Percentiles rank a stretch among this genome's conserved stretches.
phyloP scores from a whole-genome alignment of 2,329 filamentous ascomycete genomes.

The Cytospora piceae region DNA sequence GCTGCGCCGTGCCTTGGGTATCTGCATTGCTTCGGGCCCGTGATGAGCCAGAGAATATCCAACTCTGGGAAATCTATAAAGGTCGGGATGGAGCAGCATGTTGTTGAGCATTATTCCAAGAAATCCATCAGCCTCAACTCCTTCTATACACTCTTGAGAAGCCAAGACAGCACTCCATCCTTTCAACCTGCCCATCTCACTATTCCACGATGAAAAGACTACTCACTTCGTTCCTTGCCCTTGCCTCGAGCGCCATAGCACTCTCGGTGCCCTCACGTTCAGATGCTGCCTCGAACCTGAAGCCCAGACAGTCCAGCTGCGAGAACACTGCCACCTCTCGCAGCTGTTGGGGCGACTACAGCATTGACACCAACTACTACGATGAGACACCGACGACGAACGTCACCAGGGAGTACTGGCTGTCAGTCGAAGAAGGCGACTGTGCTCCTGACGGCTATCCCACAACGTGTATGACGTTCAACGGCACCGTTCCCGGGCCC shows the following conservation, averaged over 20 bases:
- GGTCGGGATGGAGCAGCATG: not conserved
- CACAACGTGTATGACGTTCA: slow-evolving; percentile 37
- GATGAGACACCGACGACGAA: slow-evolving; percentile 34
- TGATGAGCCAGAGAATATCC: not conserved
- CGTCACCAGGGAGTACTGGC: slow-evolving; percentile 34
- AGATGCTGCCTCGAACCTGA: slow-evolving; percentile 6
- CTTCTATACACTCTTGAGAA: not conserved
- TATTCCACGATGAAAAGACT: slow-evolving; percentile 21
- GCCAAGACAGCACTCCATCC: not conserved
- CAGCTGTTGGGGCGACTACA: slow-evolving; percentile 38
- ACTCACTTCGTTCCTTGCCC: slow-evolving; percentile 10
- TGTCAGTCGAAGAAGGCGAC: slow-evolving; percentile 31
- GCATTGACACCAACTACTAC: slow-evolving; percentile 41
- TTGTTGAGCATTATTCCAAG: not conserved
- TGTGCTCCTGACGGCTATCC: slow-evolving; percentile 35
- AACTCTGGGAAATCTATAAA: not conserved
- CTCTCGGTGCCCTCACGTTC: slow-evolving; percentile 15
- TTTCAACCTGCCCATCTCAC: not conserved
- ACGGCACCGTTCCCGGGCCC: slow-evolving; percentile 41
- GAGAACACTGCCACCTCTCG: slow-evolving; percentile 37
- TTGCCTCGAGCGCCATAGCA: slow-evolving; percentile 25
- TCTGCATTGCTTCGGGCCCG: not conserved
- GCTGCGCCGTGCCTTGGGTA: not conserved
- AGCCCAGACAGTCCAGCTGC: slow-evolving; percentile 21
- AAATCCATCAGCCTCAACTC: not conserved